Conservation (phyloP, 768 basidiomycete genomes). For the Strobilomyces echinocephalus region DNA sequence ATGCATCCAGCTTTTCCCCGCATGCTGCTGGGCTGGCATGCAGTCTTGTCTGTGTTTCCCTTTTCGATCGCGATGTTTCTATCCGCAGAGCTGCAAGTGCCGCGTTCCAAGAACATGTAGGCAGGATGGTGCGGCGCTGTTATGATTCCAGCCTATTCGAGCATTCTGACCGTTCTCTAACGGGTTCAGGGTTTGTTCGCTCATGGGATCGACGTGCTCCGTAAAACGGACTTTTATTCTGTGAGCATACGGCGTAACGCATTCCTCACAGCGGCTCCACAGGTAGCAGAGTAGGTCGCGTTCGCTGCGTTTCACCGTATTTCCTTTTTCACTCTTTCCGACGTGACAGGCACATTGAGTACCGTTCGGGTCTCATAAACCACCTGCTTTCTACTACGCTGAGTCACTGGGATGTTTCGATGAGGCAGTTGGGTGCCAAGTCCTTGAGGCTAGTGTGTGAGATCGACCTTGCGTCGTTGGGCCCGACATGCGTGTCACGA, state of each 20-base stretch:
- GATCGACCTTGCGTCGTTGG: constrained; percentile 51
- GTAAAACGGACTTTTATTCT: constrained; percentile 92
- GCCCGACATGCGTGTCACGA: constrained; percentile 43
- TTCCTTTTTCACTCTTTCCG: constrained; percentile 8
- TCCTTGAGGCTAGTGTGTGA: constrained; percentile 68
- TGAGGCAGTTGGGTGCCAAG: constrained; percentile 74
- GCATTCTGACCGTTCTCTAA: constrained; percentile 15
- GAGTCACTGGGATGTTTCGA: constrained; percentile 83
- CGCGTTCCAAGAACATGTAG: constrained; percentile 95
- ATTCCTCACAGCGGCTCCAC: constrained; percentile 78
- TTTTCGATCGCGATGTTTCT: constrained; percentile 91
- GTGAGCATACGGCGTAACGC: constrained; percentile 82
- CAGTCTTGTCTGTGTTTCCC: constrained; percentile 68
- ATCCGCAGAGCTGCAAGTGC: constrained; percentile 95
- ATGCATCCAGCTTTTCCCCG: constrained; percentile 51
- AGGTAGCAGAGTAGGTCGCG: constrained; percentile 74
- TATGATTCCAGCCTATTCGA: constrained; percentile 1
- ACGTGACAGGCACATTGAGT: constrained; percentile 64
- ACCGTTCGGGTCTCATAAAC: constrained; percentile 61
- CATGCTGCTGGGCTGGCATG: constrained; percentile 65
- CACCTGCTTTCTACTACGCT: constrained; percentile 72
- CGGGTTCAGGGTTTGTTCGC: constrained; percentile 73
- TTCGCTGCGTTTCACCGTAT: constrained; percentile 1
- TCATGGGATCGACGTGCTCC: constrained; percentile 89
- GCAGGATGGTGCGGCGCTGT: constrained; percentile 66